Evolutionary conservation across 257 asterid species (phyloP).

Genomic region (Gardenia jasminoides): DNA sequence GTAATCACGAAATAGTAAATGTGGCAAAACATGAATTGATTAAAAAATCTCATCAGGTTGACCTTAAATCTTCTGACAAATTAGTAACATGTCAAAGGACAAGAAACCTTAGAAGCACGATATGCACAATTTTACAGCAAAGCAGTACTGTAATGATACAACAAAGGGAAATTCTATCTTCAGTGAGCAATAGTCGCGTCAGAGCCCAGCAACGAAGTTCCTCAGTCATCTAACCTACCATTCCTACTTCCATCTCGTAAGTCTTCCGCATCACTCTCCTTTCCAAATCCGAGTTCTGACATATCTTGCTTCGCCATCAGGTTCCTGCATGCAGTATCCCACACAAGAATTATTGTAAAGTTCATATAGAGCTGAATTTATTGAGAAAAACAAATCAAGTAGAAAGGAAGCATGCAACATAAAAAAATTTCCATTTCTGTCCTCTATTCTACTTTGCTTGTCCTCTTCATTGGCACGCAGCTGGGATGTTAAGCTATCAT

Average conservation of each 20-base stretch:
- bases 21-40: not conserved
- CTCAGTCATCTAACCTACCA: slow-evolving; percentile 27
- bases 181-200: not conserved
- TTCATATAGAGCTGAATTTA: not conserved
- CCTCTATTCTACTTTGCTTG: not conserved
- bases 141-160: not conserved
- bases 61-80: not conserved
- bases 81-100: not conserved
- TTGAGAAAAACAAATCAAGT: not conserved
- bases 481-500: not conserved
- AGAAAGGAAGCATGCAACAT: not conserved
- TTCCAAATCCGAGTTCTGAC: slow-evolving; percentile 84
- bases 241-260: slow-evolving; percentile 21
- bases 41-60: too few relatives aligned
- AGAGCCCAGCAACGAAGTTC: slow-evolving; percentile 2
- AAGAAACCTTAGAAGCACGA: not conserved
- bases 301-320: slow-evolving; percentile 97
- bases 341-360: not conserved
- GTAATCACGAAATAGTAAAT: not conserved
- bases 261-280: slow-evolving; percentile 35
- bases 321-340: slow-evolving; percentile 64
- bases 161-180: slow-evolving; percentile 7
- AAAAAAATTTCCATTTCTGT: not conserved
- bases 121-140: not conserved
- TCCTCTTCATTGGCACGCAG: not conserved